Conservation (phyloP, 2,329 filamentous ascomycete species). For the Epichloe gansuensis region DNA sequence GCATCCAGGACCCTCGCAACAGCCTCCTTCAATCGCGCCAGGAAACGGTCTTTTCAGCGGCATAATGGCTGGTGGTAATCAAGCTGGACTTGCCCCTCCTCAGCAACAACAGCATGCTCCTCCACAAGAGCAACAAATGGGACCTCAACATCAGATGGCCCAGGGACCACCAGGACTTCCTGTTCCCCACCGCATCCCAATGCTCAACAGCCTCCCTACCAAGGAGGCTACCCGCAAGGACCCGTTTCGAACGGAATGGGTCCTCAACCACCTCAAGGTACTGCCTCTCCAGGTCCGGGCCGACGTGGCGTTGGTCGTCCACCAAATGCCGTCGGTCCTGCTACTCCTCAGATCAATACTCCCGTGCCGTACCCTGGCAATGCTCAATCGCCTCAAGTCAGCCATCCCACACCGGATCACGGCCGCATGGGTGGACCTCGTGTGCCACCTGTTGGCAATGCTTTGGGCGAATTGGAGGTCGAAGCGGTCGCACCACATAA, state of each 20-base stretch:
- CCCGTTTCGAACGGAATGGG: constrained; percentile 59
- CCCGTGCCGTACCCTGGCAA: constrained; percentile 76
- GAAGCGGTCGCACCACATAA: constrained; percentile 74
- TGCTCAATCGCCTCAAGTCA: constrained; percentile 73
- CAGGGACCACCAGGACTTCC: constrained; percentile 61
- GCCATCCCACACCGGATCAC: constrained; percentile 69
- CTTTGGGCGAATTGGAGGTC: constrained; percentile 74
- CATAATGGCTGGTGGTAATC: constrained; percentile 84
- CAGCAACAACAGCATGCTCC: constrained; percentile 50
- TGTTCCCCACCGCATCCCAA: constrained; percentile 46
- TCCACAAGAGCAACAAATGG: constrained; percentile 50
- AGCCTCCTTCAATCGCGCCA: constrained; percentile 79
- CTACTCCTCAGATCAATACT: constrained; percentile 85
- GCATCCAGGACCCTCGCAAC: constrained; percentile 69
- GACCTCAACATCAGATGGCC: constrained; percentile 44
- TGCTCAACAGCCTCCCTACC: constrained; percentile 60
- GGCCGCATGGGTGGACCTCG: constrained; percentile 39
- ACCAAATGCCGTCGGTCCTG: constrained; percentile 52
- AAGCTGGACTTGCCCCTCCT: constrained; percentile 74
- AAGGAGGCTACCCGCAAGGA: constrained; percentile 52
- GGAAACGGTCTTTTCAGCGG: constrained; percentile 89
- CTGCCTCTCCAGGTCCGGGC: constrained; percentile 74
- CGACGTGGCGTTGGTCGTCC: constrained; percentile 60
- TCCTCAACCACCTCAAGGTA: constrained; percentile 70
- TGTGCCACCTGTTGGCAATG: constrained; percentile 41